phyloP scores from a whole-genome alignment of 352 stramenopile genomes.

The Phytophthora lateralis region DNA sequence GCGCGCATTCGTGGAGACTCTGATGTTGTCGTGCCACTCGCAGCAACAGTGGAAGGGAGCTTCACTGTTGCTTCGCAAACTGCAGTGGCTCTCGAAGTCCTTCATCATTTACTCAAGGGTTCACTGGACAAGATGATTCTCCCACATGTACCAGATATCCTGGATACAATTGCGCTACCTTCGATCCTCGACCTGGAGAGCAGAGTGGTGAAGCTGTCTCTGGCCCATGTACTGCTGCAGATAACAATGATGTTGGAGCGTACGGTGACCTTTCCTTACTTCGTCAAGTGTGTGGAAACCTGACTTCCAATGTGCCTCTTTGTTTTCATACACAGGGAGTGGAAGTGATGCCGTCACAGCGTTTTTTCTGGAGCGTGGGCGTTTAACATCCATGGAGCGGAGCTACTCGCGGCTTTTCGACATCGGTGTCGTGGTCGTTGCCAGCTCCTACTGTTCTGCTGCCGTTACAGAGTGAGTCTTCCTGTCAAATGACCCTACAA shows the following conservation, averaged over 20 bases:
- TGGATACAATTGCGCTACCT: constrained; percentile 44
- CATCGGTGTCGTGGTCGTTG: constrained; percentile 37
- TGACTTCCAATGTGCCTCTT: constrained; percentile 1
- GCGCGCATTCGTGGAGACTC: constrained; percentile 61
- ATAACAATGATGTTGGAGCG: constrained; percentile 51
- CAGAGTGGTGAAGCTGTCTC: constrained; percentile 30
- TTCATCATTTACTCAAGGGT: constrained; percentile 54
- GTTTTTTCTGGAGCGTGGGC: constrained; percentile 58
- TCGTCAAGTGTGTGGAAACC: background rate
- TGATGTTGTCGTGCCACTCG: constrained; percentile 33
- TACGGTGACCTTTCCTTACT: constrained; percentile 27
- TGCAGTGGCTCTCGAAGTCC: constrained; percentile 48
- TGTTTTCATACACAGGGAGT: constrained; percentile 34
- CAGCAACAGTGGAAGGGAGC: constrained; percentile 15
- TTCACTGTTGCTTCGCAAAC: constrained; percentile 32
- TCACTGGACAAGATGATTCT: constrained; percentile 66
- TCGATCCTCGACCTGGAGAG: constrained; percentile 60
- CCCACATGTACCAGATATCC: constrained; percentile 59
- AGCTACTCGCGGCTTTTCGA: constrained; percentile 54
- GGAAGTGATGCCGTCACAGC: constrained; percentile 53
- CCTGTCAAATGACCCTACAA: constrained; percentile 4
- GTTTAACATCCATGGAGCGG: constrained; percentile 46
- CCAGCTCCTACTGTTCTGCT: constrained; percentile 25
- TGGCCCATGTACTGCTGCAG: constrained; percentile 41
- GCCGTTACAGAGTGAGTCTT: constrained; percentile 11